phyloP scores from a whole-genome alignment of 1,139 yeast species.

The Scheffersomyces cryptocercus region DNA sequence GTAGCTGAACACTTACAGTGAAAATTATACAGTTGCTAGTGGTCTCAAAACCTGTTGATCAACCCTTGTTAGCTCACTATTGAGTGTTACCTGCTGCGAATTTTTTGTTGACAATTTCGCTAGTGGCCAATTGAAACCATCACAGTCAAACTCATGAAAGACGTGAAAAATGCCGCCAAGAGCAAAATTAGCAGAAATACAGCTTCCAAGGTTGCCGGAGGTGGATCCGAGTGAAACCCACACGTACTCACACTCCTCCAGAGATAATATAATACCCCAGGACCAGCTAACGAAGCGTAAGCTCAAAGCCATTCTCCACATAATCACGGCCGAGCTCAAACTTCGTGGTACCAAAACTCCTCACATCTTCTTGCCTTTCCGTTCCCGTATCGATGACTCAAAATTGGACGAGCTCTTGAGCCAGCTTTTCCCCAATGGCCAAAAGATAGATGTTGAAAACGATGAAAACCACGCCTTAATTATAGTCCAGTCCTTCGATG shows the following conservation, averaged over 20 bases:
- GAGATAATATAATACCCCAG: constrained; percentile 12
- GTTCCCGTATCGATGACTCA: constrained; percentile 63
- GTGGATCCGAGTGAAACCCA: constrained; percentile 3
- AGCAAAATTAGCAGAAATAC: no score
- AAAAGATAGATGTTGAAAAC: constrained; percentile 25
- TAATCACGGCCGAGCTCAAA: constrained; percentile 66
- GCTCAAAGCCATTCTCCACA: constrained; percentile 62
- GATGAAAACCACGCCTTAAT: constrained; percentile 35
- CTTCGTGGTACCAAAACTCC: constrained; percentile 58
- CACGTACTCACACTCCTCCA: constrained; percentile 1
- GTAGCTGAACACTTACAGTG: no score
- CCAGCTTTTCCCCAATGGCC: constrained; percentile 55
- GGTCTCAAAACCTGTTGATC: no score
- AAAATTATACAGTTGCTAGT: no score
- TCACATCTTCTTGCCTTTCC: constrained; percentile 65
- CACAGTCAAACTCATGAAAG: no score
- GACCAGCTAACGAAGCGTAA: constrained; percentile 63
- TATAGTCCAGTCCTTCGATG: constrained; percentile 52
- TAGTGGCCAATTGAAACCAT: no score
- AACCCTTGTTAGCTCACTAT: no score
- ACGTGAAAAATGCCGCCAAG: no score
- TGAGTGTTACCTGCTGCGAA: no score
- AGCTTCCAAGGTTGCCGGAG: constrained; percentile 18
- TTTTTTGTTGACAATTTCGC: no score
- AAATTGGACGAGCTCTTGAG: constrained; percentile 55